Evolutionary conservation across 495 filamentous ascomycete species (phyloP).

Genomic region (Letharia columbiana): DNA sequence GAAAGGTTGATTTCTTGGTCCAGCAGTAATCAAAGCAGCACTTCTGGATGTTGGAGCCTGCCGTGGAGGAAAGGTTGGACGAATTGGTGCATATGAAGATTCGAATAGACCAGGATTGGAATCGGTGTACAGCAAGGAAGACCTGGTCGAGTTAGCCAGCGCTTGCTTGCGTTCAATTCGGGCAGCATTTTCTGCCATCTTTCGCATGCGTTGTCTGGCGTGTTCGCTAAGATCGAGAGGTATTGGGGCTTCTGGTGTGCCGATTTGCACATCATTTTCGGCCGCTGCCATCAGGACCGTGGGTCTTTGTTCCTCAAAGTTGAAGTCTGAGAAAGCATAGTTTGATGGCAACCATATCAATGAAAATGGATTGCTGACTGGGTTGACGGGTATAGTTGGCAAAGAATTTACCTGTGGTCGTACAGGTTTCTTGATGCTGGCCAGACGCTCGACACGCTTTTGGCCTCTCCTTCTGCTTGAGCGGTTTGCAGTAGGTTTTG

Average conservation of each 20-base stretch:
- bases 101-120: not conserved
- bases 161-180: constrained; percentile 14
- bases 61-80: constrained; percentile 1
- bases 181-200: constrained; percentile 7
- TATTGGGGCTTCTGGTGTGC: not conserved
- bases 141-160: constrained; percentile 1
- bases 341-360: constrained; percentile 10
- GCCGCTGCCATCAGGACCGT: not conserved
- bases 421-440: not conserved
- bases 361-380: not conserved
- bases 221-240: not conserved
- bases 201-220: constrained; percentile 4
- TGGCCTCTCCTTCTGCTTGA: not conserved
- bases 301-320: constrained; percentile 14
- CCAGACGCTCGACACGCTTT: not conserved
- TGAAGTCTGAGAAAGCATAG: constrained; percentile 13
- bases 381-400: not conserved
- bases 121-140: constrained; percentile 1
- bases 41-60: not conserved
- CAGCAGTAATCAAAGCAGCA: not conserved
- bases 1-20: not conserved
- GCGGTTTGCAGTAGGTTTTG: not conserved
- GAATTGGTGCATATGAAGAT: constrained; percentile 1
- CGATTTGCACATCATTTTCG: not conserved
- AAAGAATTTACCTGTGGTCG: not conserved